Conservation (phyloP, 345 rosid species). For the Brassica rapa region DNA sequence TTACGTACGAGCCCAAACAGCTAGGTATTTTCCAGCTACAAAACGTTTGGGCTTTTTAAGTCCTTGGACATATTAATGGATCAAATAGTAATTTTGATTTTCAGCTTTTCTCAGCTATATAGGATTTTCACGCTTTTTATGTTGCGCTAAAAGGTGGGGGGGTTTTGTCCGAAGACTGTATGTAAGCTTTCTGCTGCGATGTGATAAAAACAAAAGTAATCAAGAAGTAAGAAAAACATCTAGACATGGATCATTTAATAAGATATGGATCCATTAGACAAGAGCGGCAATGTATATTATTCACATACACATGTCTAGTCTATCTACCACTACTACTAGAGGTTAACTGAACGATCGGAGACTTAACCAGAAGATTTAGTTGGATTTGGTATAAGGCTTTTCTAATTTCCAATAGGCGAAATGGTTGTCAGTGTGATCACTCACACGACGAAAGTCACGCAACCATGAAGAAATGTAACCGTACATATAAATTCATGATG, state of each 20-base stretch:
- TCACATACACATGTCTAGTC: not conserved
- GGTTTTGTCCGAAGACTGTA: not conserved
- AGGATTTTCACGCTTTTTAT: not conserved
- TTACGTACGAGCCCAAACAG: not conserved
- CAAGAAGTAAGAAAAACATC: not conserved
- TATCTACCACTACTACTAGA: not conserved
- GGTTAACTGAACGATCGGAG: not conserved
- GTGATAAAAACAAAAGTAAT: not conserved
- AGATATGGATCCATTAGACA: not conserved
- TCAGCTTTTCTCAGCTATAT: not conserved
- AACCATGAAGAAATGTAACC: not conserved
- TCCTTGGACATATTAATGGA: constrained; percentile 1
- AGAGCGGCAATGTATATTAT: not conserved
- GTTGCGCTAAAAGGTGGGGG: not conserved
- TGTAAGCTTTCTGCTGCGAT: not conserved
- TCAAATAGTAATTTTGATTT: not conserved
- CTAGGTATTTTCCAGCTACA: not conserved
- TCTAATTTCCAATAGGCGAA: not conserved
- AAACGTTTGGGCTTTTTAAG: constrained; percentile 5
- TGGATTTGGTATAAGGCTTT: not conserved
- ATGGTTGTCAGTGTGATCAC: not conserved
- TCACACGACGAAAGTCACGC: not conserved
- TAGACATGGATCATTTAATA: not conserved
- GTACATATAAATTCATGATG: not conserved
- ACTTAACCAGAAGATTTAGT: not conserved